Percentiles rank a stretch among this genome's conserved stretches.
Evolutionary conservation across 768 basidiomycete species (phyloP).

Genomic region (Suillus bovinus): DNA sequence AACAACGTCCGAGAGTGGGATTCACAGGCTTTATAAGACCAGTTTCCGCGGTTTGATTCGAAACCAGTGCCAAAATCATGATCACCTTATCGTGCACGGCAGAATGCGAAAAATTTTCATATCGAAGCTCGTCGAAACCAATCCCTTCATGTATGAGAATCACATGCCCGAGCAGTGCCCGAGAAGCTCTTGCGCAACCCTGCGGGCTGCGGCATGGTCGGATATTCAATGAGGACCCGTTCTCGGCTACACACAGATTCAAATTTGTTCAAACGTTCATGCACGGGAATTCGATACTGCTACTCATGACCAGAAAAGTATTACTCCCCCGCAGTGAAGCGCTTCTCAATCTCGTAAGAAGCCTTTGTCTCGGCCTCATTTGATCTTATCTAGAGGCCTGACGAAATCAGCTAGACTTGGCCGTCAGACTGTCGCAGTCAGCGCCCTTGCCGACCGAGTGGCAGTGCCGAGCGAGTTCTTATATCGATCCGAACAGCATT

Average conservation of each 20-base stretch:
- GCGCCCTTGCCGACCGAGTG: slow-evolving; percentile 13
- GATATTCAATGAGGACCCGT: slow-evolving; percentile 2
- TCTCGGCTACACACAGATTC: not conserved
- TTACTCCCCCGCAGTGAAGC: too few relatives aligned
- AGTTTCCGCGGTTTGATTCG: slow-evolving; percentile 1
- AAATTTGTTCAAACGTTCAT: not conserved
- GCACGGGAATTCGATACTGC: not conserved
- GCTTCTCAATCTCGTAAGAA: too few relatives aligned
- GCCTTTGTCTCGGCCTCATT: not conserved
- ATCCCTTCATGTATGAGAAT: not conserved
- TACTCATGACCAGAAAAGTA: not conserved
- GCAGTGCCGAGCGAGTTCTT: slow-evolving; percentile 20
- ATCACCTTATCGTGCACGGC: not conserved
- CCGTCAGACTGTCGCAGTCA: not conserved
- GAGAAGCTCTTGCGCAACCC: not conserved
- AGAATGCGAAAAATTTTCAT: not conserved
- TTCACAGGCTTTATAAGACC: not conserved
- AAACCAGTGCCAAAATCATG: not conserved
- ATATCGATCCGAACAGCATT: slow-evolving; percentile 21
- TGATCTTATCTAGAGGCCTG: not conserved
- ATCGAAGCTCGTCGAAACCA: not conserved
- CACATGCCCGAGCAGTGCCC: slow-evolving; percentile 5
- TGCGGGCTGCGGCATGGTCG: not conserved
- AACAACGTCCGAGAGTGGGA: not conserved
- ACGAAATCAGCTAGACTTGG: not conserved